Base-by-base conservation (phyloP, 441 rosid species). In the Sinapis alba region DNA sequence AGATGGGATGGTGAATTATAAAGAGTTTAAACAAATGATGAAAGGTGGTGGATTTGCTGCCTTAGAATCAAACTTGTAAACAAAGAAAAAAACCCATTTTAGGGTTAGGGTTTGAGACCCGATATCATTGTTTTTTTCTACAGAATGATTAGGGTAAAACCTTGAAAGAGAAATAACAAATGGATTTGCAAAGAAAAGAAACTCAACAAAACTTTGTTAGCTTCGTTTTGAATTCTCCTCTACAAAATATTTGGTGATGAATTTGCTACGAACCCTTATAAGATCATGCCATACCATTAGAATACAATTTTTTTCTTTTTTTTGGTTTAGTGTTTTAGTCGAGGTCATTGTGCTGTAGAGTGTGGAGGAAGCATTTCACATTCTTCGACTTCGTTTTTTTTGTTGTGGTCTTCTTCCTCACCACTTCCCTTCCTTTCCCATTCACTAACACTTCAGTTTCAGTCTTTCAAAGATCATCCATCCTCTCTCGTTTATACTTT, bases 1-100 rank as follows among this genome's bases (percentile, higher is more conserved):
- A 45, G 97, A 92, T 79, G 99, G 97, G 5, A 92, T 83, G 96
- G 92, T 94, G 8, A 80, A 90, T 71, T 94, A 76, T 78, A 85
- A 79, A 19, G 99, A 94, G 85, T 94, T 94, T 71, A 89, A 88
- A 72, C 96, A 90, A 74, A 94, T 94, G 99, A 94, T 92, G 98
- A 94, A 89, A 84, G 97, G 90, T 30, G 99, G 97, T 32, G 98
- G 97, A 3, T 90, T 94, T 71, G 97, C 97, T n/a, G 97, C 97
- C 18, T 73, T 94, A 71, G 88, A 76, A 58, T 87, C 89, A 32
- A 62, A 62, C 71, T 84, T 57, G 80, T 61, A 61, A 54, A 27
- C 1, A 7, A 58, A 62, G 27, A 30, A 23, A 27, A 12, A 0
- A 13, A 34, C 65, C 60, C 62, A 59, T 66, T 51, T 19, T n/a